Base-by-base conservation (phyloP, 2,329 filamentous ascomycete genomes). In the Penicillium hordei region DNA sequence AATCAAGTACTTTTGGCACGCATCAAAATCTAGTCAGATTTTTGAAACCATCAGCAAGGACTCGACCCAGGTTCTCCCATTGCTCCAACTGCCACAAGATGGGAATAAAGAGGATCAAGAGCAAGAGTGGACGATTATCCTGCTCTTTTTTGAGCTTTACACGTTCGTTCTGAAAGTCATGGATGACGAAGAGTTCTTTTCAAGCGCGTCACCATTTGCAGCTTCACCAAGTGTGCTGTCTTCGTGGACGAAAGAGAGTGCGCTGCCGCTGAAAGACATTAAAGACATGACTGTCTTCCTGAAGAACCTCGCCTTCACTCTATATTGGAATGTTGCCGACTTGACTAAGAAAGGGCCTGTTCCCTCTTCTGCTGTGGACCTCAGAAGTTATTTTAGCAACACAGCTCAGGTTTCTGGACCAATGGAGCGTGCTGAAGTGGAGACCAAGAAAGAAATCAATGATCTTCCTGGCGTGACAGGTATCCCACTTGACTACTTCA, bases 111-210 rank as follows among this genome's bases (percentile, higher is more conserved):
- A 68, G 65, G 62, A 81, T 70, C 74, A 80, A 75, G 76, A 81
- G 27, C 83, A 87, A 64, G 91, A 97, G 70, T 99, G 94, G 94
- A 87, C 89, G 19, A 87, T 94, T 1, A 85, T 96, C 42, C 80
- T 97, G 0, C 82, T 99, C 0, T 97, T 99, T 70, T 82, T 99
- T 6, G 94, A 99, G 68, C 83, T 99, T 0, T 99, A 97, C 71
- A 91, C 89, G 2, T 97, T 97, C 71, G 86, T 97, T 2, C 79
- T 97, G 13, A 89, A 94, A 65, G 86, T 97, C 34, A 96, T 93
- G 72, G 94, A 99, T 65, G 94, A 99, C 62, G 93, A 97, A 64
- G 94, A 99, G 67, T 99, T 99, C 70, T 89, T 96, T 60, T 84
- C 86, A 56, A 81, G 82, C 55, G 76, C 83, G 60, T 77, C 74